These are phyloP conservation scores for Mariannaea sp. DNA, from an alignment of 2,329 filamentous ascomycete genomes.

Conservation along the genomic window DNA sequence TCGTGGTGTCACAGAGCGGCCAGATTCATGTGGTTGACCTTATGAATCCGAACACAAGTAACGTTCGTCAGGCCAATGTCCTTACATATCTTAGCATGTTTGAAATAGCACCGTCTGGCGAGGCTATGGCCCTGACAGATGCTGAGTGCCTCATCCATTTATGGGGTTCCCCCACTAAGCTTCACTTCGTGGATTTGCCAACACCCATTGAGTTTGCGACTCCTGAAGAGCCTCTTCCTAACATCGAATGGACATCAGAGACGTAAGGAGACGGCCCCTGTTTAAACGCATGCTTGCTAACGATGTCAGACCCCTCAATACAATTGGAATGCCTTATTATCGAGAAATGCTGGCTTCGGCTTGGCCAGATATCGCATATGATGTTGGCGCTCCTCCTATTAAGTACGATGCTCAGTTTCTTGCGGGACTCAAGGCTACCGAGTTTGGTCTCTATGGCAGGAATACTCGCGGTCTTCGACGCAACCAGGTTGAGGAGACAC, in stretches of 20 bases:
- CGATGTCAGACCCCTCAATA: slow-evolving; percentile 70
- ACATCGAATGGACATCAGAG: slow-evolving; percentile 72
- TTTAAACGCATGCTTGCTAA: slow-evolving; percentile 15
- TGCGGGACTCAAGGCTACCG: slow-evolving; percentile 68
- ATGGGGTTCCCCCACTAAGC: slow-evolving; percentile 85
- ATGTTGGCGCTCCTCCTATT: slow-evolving; percentile 80
- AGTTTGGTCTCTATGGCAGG: slow-evolving; percentile 78
- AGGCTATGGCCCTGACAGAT: slow-evolving; percentile 82
- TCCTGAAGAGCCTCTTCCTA: slow-evolving; percentile 59
- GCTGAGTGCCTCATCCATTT: slow-evolving; percentile 79
- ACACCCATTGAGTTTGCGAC: slow-evolving; percentile 80
- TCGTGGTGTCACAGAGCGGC: slow-evolving; percentile 88
- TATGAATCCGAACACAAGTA: slow-evolving; percentile 88
- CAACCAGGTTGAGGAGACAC: slow-evolving; percentile 83
- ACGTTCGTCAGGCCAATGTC: slow-evolving; percentile 81
- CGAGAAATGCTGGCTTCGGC: slow-evolving; percentile 84
- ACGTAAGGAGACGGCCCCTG: slow-evolving; percentile 57
- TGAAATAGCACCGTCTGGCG: slow-evolving; percentile 85
- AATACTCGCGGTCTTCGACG: slow-evolving; percentile 75
- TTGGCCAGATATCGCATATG: slow-evolving; percentile 86
- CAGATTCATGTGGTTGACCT: slow-evolving; percentile 96
- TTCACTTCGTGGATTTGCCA: slow-evolving; percentile 83
- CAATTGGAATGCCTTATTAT: slow-evolving; percentile 92
- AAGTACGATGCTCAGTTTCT: slow-evolving; percentile 76
- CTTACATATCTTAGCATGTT: slow-evolving; percentile 76